Evolutionary conservation across 371 early-diverging fungal genomes (phyloP).

Genomic region (Mortierella sp.): DNA sequence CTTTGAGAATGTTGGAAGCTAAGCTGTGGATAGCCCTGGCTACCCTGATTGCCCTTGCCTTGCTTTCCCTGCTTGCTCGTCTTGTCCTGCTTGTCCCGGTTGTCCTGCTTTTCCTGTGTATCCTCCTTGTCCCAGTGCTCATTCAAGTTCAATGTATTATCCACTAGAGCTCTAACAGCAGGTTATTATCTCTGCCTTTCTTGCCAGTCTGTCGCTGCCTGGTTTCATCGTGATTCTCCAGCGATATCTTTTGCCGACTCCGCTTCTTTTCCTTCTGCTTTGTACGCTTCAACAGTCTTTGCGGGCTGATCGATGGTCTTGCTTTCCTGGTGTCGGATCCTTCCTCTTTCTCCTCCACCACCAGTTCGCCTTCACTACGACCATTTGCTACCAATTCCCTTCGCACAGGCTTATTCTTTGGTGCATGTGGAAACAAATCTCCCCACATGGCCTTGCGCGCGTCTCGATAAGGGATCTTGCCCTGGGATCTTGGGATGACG

Average conservation of each 20-base stretch:
- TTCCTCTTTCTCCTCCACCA: neutral
- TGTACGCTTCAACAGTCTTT: slow-evolving; percentile 25
- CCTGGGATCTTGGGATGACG: slow-evolving; percentile 79
- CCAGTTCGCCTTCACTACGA: neutral
- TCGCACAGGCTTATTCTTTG: slow-evolving; percentile 62
- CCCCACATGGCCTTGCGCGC: slow-evolving; percentile 86
- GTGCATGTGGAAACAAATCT: slow-evolving; percentile 82
- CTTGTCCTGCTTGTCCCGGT: no score
- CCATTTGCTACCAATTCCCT: slow-evolving; percentile 14
- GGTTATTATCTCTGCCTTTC: slow-evolving; percentile 1
- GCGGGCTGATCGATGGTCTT: slow-evolving; percentile 22
- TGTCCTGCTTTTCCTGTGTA: no score
- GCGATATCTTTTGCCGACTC: slow-evolving; percentile 27
- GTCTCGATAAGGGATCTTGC: slow-evolving; percentile 79
- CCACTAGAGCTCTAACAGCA: slow-evolving; percentile 17
- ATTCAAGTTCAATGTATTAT: no score
- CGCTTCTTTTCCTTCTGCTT: slow-evolving; percentile 53
- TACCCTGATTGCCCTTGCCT: no score
- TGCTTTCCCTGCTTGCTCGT: no score
- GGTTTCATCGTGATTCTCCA: slow-evolving; percentile 14
- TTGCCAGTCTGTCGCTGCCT: neutral
- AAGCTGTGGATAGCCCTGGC: no score
- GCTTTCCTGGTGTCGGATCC: slow-evolving; percentile 11
- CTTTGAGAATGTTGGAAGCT: no score
- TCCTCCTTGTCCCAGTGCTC: no score